Evolutionary conservation across 2,329 filamentous ascomycete genomes (phyloP).

Genomic region (Onygenales sp.): DNA sequence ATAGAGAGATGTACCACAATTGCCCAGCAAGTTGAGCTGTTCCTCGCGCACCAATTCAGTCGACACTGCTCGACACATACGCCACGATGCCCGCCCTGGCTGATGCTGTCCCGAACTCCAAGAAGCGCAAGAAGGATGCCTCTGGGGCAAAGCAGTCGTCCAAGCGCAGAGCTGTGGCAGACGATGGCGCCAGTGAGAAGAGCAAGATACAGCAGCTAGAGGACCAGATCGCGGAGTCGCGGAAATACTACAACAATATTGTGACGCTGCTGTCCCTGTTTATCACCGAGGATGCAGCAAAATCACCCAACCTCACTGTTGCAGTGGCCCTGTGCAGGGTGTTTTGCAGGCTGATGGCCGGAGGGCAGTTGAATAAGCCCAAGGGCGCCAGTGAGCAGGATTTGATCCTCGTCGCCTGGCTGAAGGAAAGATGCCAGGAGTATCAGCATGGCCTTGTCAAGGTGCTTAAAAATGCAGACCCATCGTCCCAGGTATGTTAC

Average conservation of each 20-base stretch:
- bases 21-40: neutral
- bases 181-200: constrained; percentile 38
- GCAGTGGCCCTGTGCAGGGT: constrained; percentile 76
- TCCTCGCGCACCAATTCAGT: constrained; percentile 27
- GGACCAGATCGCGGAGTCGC: constrained; percentile 71
- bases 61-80: neutral
- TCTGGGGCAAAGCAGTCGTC: constrained; percentile 31
- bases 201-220: constrained; percentile 65
- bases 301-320: constrained; percentile 55
- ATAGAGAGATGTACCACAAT: constrained; percentile 36
- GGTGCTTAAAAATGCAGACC: constrained; percentile 52
- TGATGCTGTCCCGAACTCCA: constrained; percentile 19
- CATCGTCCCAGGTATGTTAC: constrained; percentile 39
- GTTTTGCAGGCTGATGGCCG: constrained; percentile 70
- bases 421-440: constrained; percentile 63
- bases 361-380: constrained; percentile 58
- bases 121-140: constrained; percentile 30
- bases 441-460: constrained; percentile 56
- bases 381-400: constrained; percentile 64
- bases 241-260: constrained; percentile 89
- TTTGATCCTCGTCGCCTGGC: constrained; percentile 63
- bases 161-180: constrained; percentile 37
- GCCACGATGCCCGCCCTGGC: constrained; percentile 20
- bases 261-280: constrained; percentile 57
- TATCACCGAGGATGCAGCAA: constrained; percentile 39